Base-by-base conservation (phyloP, 176 grass and related monocot genomes). In the Zea luxurians region DNA sequence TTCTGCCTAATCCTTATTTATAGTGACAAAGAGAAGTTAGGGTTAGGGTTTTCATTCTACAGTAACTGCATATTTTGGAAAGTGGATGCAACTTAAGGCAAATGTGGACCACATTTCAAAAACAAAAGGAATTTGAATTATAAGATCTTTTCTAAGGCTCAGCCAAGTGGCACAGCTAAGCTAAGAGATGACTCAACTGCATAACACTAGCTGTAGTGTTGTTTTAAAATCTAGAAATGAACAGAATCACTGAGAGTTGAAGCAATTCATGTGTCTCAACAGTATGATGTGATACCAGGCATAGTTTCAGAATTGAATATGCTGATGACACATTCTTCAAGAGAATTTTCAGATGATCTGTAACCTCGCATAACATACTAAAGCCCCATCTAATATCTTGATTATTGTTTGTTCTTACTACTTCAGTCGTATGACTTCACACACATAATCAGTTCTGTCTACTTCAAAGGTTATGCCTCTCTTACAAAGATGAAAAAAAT, bases 401-500 rank as follows among this genome's bases (percentile, higher is more conserved):
- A 75, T 47, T 70, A 57, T 75, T 43, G 13, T 75, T 62, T 70
- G 53, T 34, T 68, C 68, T 80, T 94, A 10, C 71, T 66, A 68
- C 4, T 78, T 74, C 83, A 98, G 95, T 76, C 85, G 37, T 92
- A 92, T 80, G 89, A 94, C 82, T 47, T 89, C 75, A 90, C 89
- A 13, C 81, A 84, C 49, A 61, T 90, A 44, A 83, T 94, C 81
- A 94, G 89, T 86, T 86, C 91, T 73, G 80, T 88, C 59, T 90
- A 88, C 75, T 98, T 75, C 87, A 94, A 98, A 80, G 78, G 85
- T 73, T 98, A 94, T 66, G 48, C 75, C 61, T 94, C 95, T 78
- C 95, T 98, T 81, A 87, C 87, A 55, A 92, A 98, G 61, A 94
- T 94, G 76, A 78, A 86, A 54, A 88, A 86, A 58, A 85, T 98